Conservation (phyloP, 2,329 filamentous ascomycete species). For the Thermothelomyces thermophilus region DNA sequence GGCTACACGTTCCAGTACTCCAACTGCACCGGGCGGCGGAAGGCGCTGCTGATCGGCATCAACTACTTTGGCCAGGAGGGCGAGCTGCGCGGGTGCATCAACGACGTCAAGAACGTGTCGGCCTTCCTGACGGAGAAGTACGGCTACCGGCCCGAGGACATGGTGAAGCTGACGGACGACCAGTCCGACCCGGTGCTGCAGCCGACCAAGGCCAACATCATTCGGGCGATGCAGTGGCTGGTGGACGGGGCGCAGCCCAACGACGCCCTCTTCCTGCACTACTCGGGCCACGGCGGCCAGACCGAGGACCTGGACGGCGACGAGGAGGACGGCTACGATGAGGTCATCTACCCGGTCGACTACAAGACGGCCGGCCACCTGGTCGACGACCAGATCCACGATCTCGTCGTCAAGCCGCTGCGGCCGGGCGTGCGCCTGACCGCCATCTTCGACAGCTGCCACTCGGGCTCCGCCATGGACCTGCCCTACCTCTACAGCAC, state of each 20-base stretch:
- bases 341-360: slow-evolving; percentile 74
- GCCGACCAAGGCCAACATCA: slow-evolving; percentile 69
- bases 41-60: slow-evolving; percentile 71
- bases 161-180: slow-evolving; percentile 73
- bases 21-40: slow-evolving; percentile 64
- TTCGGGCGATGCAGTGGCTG: slow-evolving; percentile 70
- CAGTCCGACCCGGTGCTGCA: slow-evolving; percentile 62
- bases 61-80: slow-evolving; percentile 71
- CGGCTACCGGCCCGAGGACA: slow-evolving; percentile 69
- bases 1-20: slow-evolving; percentile 71
- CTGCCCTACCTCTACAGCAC: slow-evolving; percentile 76
- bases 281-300: slow-evolving; percentile 74
- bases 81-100: slow-evolving; percentile 71
- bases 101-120: slow-evolving; percentile 73
- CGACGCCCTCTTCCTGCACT: slow-evolving; percentile 72
- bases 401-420: slow-evolving; percentile 69
- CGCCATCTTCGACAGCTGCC: slow-evolving; percentile 76
- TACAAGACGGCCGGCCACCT: slow-evolving; percentile 64
- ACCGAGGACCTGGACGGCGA: slow-evolving; percentile 67
- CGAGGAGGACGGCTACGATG: slow-evolving; percentile 71
- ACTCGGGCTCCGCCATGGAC: slow-evolving; percentile 71
- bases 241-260: slow-evolving; percentile 65
- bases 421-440: slow-evolving; percentile 77
- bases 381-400: slow-evolving; percentile 72
- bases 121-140: slow-evolving; percentile 61